Evolutionary conservation across 2,329 filamentous ascomycete genomes (phyloP), one percentile per base, ranked within the genome.

Genomic region (Xylariaceae sp.): DNA sequence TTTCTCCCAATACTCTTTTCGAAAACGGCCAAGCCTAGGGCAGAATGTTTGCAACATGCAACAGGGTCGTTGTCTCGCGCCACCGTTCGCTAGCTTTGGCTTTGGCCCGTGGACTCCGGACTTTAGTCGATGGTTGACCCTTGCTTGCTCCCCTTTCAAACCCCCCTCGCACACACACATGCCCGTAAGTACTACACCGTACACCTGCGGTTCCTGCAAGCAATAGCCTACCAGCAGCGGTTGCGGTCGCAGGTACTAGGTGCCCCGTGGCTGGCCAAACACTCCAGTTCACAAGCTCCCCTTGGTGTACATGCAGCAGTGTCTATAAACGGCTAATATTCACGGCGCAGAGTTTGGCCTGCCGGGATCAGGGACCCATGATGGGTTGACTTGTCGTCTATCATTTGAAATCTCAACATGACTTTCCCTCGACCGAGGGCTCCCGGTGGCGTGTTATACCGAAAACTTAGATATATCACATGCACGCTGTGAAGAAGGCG

Each of bases 291-390:
- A 51, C 47, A 58, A 58, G 53, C 30, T 49, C 55, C 11, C 11
- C 48, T 48, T 54, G 41, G 56, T 44, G 34, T 62, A 58, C 58
- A 66, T 66, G 62, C 62, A 63, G 47, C 30, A 18, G 30, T 63
- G 61, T 60, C 53, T 57, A 58, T 55, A 62, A 62, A 64, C 58
- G 55, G 61, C 53, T 53, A 67, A 61, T 58, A 60, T 53, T 61
- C 55, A 55, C 53, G 57, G 64, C 53, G 56, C 50, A 30, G 51
- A 51, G 23, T 2, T 55, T 59, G 58, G 58, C 44, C 57, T 45
- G 56, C 51, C 59, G 11, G 63, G 62, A 59, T 57, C 62, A 64
- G 52, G 62, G 53, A 41, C 51, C 53, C 53, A 48, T 58, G 55
- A 7, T 49, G n/a, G 53, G 49, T 58, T 51, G 61, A 54, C 56